Evolutionary conservation across 371 early-diverging fungal genomes (phyloP).

Genomic region (Mucor irregularis): DNA sequence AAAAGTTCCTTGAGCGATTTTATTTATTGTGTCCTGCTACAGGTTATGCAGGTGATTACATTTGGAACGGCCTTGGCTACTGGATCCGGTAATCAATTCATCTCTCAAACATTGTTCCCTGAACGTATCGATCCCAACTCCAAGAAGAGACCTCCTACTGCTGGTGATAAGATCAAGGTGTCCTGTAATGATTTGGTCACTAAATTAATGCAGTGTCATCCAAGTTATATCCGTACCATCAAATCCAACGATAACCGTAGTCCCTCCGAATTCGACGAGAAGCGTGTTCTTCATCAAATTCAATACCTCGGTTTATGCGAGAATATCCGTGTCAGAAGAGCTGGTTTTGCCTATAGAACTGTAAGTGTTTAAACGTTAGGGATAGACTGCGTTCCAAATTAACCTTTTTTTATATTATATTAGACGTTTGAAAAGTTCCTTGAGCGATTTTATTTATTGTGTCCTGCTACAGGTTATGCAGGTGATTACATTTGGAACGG

Average conservation of each 20-base stretch:
- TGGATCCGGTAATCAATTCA: conserved; percentile 65
- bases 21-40: conserved; percentile 76
- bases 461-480: conserved; percentile 80
- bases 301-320: conserved; percentile 95
- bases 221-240: conserved; percentile 99
- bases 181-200: conserved; percentile 79
- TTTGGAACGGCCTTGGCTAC: conserved; percentile 90
- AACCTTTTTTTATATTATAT: neutral
- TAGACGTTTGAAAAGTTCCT: conserved; percentile 50
- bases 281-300: conserved; percentile 94
- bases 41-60: conserved; percentile 85
- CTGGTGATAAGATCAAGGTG: conserved; percentile 83
- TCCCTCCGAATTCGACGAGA: conserved; percentile 86
- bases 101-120: conserved; percentile 77
- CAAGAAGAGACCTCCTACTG: conserved; percentile 87
- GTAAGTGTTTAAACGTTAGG: too few relatives aligned
- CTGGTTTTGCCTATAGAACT: conserved; percentile 97
- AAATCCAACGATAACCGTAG: conserved; percentile 96
- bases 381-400: too few relatives aligned
- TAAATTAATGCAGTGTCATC: conserved; percentile 92
- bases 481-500: conserved; percentile 90
- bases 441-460: conserved; percentile 73
- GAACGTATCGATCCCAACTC: conserved; percentile 85
- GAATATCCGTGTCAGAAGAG: conserved; percentile 96
- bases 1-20: conserved; percentile 58